Base-by-base conservation (phyloP, 768 basidiomycete genomes). In the Lactarius sp. region DNA sequence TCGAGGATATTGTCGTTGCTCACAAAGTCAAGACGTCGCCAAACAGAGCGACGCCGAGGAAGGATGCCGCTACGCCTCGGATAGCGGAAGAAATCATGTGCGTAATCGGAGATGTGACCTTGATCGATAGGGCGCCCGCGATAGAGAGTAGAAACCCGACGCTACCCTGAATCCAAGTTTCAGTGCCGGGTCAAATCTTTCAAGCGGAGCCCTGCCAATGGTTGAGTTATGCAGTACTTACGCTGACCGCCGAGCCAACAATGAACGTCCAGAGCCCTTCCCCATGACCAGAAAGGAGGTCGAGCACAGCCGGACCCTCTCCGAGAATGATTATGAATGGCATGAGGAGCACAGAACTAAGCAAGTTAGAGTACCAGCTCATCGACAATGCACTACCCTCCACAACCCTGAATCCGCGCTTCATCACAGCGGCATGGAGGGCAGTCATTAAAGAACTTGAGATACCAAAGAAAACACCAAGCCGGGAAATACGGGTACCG, bases 51-150 rank as follows among this genome's bases (percentile, higher is more conserved):
- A 89, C 80, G 27, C 86, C 92, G 14, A 97, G 79, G 51, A 95
- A 72, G 5, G 93, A 92, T n/a, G 88, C 92, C 1, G 93, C 86
- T 33, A 98, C 95, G 18, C 96, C 94, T 59, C 95, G 89, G 4
- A 96, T 92, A 20, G 96, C 95, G 12, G 94, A 94, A 4, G 93
- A 95, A 33, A 97, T 79, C 95, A 98, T 98, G 74, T 98, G 95
- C 2, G 95, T 95, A 73, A 98, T 94, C 14, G 95, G 95, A 1
- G 94, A 96, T 8, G 95, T 98, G 65, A 98, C 90, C 74, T 98
- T 95, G 80, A 98, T 97, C 31, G 92, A 94, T 36, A 98, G 80
- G 65, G 95, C 77, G 66, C 91, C 92, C 10, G 95, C 94, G 59
- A 98, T 83, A 76, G 90, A 92, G 85, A 98, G 97, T 69, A 95